These are phyloP conservation scores for Eutrema yunnanense DNA, from an alignment of 345 rosid genomes.

Conservation along the genomic window DNA sequence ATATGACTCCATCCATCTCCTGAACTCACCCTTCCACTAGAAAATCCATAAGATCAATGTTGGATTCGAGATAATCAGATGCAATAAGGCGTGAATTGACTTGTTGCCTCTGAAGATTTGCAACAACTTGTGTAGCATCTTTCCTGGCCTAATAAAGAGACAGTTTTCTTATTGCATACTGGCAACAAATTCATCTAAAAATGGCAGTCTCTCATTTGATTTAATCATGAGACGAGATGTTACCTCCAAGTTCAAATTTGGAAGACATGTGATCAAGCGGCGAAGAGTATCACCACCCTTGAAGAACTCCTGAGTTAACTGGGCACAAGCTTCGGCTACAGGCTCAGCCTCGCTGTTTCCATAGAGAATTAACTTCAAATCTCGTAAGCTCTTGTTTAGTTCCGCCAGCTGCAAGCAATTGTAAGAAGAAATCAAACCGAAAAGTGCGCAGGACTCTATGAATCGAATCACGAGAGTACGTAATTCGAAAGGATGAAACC, in stretches of 20 bases:
- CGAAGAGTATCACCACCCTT: conserved; percentile 69
- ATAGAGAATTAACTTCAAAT: conserved; percentile 78
- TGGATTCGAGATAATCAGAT: conserved; percentile 79
- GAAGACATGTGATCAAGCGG: conserved; percentile 63
- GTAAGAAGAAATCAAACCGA: not conserved
- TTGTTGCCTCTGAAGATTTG: conserved; percentile 96
- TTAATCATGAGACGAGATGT: not conserved
- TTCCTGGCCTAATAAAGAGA: conserved; percentile 62
- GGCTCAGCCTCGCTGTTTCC: conserved; percentile 98
- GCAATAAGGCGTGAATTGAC: conserved; percentile 84
- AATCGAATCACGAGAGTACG: not conserved
- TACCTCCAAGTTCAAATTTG: conserved; percentile 87
- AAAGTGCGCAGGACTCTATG: not conserved
- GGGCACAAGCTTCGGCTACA: conserved; percentile 81
- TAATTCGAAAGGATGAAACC: not conserved
- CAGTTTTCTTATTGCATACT: not conserved
- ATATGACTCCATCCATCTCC: not conserved
- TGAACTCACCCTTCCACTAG: conserved; percentile 64
- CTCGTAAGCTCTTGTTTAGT: conserved; percentile 64
- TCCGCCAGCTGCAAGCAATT: conserved; percentile 54
- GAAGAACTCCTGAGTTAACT: conserved; percentile 89
- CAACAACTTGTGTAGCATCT: conserved; percentile 98
- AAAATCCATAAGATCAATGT: conserved; percentile 77
- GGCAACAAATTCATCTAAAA: not conserved
- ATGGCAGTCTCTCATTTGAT: not conserved